Evolutionary conservation across 2,329 filamentous ascomycete species (phyloP).

Genomic region (Paracorniculantispora psalliotae): DNA sequence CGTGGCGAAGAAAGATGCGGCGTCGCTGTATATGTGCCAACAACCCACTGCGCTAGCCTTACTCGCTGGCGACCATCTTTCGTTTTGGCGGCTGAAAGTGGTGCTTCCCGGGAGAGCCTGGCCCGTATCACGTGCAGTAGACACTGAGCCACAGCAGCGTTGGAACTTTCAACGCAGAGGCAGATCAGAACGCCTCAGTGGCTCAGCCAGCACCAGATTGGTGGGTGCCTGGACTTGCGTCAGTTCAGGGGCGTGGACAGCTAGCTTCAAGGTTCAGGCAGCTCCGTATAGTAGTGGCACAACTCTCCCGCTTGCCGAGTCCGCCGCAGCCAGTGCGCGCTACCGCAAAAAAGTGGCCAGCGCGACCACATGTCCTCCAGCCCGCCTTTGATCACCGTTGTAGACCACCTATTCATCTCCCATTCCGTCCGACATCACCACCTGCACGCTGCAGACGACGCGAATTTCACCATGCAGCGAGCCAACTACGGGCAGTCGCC

Average conservation of each 20-base stretch:
- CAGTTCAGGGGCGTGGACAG: background rate
- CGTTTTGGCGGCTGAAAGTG: conserved; percentile 1
- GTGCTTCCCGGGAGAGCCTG: background rate
- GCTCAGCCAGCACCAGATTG: background rate
- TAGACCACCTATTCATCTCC: background rate
- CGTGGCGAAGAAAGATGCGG: background rate
- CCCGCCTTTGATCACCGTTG: conserved; percentile 2
- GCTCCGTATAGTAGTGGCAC: too few relatives aligned
- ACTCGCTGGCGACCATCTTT: background rate
- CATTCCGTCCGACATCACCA: conserved; percentile 8
- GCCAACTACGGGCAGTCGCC: conserved; percentile 81
- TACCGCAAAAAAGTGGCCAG: conserved; percentile 5
- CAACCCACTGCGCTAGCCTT: background rate
- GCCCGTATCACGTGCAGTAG: conserved; percentile 11
- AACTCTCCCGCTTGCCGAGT: background rate
- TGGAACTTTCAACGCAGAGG: too few relatives aligned
- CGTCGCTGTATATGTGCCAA: conserved; percentile 2
- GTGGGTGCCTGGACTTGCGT: background rate
- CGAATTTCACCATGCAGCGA: conserved; percentile 73
- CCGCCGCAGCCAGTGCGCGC: background rate
- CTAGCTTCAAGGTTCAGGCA: background rate
- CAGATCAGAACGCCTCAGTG: too few relatives aligned
- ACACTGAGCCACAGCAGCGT: background rate
- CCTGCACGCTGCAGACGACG: background rate
- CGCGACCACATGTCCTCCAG: conserved; percentile 9